Evolutionary conservation across 495 filamentous ascomycete species (phyloP).

Genomic region (Penicillium turbatum): DNA sequence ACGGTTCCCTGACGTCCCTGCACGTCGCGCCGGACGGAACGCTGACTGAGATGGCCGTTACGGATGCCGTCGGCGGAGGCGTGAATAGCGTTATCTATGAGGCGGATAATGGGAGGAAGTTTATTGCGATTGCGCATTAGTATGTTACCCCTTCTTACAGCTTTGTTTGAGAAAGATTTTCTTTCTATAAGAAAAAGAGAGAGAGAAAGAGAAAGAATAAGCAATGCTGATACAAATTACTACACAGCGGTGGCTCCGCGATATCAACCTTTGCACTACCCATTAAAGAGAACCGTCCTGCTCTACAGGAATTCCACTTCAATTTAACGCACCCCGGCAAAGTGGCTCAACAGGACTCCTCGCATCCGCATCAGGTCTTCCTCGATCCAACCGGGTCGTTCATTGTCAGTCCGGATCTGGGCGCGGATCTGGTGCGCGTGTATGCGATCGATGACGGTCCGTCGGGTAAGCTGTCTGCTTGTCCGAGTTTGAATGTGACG

Average conservation of each 20-base stretch:
- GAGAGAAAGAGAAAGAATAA: no score
- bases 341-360: slow-evolving; percentile 54
- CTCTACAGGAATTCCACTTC: slow-evolving; percentile 50
- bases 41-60: slow-evolving; percentile 25
- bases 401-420: slow-evolving; percentile 65
- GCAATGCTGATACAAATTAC: no score
- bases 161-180: no score
- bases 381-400: slow-evolving; percentile 65
- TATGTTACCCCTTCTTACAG: slow-evolving; percentile 19
- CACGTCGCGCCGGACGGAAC: slow-evolving; percentile 18
- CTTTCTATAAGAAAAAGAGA: no score
- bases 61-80: slow-evolving; percentile 30
- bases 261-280: slow-evolving; percentile 39
- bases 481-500: slow-evolving; percentile 27
- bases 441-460: slow-evolving; percentile 51
- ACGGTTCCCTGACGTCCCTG: slow-evolving; percentile 32
- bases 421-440: slow-evolving; percentile 64
- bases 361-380: slow-evolving; percentile 68
- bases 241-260: slow-evolving; percentile 28
- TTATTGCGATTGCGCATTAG: slow-evolving; percentile 46
- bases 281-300: slow-evolving; percentile 12
- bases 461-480: slow-evolving; percentile 28
- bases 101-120: slow-evolving; percentile 26
- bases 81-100: slow-evolving; percentile 40
- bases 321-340: slow-evolving; percentile 46